A percentile compares a stretch with the other conserved stretches of the same genome.
These are phyloP conservation scores for Ganoderma boninense DNA, from an alignment of 1,284 basidiomycete genomes.

Conservation along the genomic window DNA sequence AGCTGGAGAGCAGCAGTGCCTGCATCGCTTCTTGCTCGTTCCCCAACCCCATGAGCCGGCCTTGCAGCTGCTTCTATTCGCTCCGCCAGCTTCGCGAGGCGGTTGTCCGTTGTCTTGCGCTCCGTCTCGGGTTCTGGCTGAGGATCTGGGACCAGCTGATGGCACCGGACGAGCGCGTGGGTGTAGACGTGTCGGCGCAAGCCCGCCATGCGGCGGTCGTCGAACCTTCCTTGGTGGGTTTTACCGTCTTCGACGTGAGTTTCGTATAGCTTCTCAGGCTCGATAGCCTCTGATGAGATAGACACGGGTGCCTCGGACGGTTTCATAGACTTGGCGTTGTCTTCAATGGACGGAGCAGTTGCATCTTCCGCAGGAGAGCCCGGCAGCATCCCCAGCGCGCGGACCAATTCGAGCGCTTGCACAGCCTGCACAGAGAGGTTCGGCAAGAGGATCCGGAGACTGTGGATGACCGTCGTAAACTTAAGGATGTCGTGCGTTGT, in stretches of 20 bases:
- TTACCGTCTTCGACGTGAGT: neutral
- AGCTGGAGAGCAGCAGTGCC: neutral
- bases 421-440: neutral
- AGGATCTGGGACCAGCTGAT: neutral
- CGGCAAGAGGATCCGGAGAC: neutral
- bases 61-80: slow-evolving; percentile 21
- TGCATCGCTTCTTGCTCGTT: slow-evolving; percentile 10
- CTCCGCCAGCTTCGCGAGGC: slow-evolving; percentile 16
- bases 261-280: neutral
- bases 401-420: neutral
- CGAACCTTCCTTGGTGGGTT: neutral
- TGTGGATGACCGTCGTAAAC: slow-evolving; percentile 18
- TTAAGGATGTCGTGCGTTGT: slow-evolving; percentile 23
- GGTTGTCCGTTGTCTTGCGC: neutral
- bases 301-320: neutral
- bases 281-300: too few relatives aligned
- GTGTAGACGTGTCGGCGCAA: slow-evolving; percentile 2
- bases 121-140: neutral
- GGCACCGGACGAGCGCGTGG: slow-evolving; percentile 14
- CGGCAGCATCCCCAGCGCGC: neutral
- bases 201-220: neutral
- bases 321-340: neutral
- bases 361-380: neutral
- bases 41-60: slow-evolving; percentile 10
- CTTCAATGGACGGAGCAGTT: neutral